A percentile compares a stretch with the other conserved stretches of the same genome.
phyloP scores from a whole-genome alignment of 352 stramenopile species.

The Phytophthora idaei region DNA sequence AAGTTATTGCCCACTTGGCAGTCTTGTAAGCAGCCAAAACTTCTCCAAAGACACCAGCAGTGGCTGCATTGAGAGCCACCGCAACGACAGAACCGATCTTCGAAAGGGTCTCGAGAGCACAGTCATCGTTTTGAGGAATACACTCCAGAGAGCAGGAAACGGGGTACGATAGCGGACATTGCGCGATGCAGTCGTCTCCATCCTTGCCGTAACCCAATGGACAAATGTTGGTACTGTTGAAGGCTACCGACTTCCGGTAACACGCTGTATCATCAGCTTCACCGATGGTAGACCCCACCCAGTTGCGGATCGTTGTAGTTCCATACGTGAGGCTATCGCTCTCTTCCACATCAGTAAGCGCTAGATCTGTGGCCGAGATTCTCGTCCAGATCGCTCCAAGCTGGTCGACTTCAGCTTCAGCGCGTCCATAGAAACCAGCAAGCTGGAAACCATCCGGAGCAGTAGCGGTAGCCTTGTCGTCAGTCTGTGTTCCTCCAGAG shows the following conservation, averaged over 20 bases:
- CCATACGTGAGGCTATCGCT: neutral
- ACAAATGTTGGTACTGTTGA: conserved; percentile 25
- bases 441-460: conserved; percentile 51
- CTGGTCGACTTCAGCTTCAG: conserved; percentile 42
- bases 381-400: conserved; percentile 41
- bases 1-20: conserved; percentile 21
- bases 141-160: conserved; percentile 40
- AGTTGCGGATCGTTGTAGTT: conserved; percentile 24
- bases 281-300: conserved; percentile 20
- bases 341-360: conserved; percentile 13
- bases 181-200: conserved; percentile 26
- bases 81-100: conserved; percentile 32
- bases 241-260: conserved; percentile 22
- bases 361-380: conserved; percentile 15
- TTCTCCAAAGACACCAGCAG: conserved; percentile 26
- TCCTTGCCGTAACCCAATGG: conserved; percentile 24
- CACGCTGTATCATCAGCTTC: conserved; percentile 20
- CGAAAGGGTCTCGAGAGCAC: conserved; percentile 19
- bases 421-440: conserved; percentile 52
- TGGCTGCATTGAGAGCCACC: conserved; percentile 29
- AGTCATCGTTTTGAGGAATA: conserved; percentile 42
- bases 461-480: conserved; percentile 36
- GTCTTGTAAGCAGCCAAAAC: conserved; percentile 26
- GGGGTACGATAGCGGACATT: conserved; percentile 43
- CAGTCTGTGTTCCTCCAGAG: conserved; percentile 36